These are phyloP conservation scores for Leishmania major DNA, from an alignment of 208 protist genomes.

Conservation along the genomic window DNA sequence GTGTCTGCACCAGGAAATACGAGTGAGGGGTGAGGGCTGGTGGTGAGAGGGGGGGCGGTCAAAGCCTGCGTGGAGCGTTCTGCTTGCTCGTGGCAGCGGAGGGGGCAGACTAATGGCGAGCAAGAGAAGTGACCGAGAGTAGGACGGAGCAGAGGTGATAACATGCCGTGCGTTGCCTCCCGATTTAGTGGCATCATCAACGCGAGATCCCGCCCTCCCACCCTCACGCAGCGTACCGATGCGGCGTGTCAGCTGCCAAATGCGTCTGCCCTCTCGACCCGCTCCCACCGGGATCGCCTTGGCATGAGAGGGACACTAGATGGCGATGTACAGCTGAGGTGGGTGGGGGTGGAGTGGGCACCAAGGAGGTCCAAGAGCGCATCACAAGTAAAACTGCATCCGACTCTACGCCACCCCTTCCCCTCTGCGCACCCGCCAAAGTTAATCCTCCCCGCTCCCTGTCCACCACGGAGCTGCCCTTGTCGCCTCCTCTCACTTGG, in stretches of 20 bases:
- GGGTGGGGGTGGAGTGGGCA: background rate
- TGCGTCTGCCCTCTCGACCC: background rate
- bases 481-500: conserved; percentile 33
- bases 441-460: background rate
- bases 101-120: background rate
- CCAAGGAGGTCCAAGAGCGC: background rate
- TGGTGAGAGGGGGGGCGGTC: background rate
- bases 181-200: background rate
- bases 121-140: background rate
- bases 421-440: too few relatives aligned
- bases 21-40: background rate
- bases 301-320: too few relatives aligned
- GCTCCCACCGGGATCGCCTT: background rate
- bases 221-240: background rate
- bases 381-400: background rate
- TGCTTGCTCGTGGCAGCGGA: too few relatives aligned
- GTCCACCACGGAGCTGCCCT: background rate
- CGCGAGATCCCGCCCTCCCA: background rate
- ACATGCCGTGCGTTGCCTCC: background rate
- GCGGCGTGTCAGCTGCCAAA: background rate
- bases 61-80: too few relatives aligned
- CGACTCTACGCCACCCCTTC: background rate
- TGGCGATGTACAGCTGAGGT: background rate
- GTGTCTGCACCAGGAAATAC: too few relatives aligned
- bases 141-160: background rate